Conservation (phyloP, 2,329 filamentous ascomycete genomes). For the Emmonsiellopsis sp. region DNA sequence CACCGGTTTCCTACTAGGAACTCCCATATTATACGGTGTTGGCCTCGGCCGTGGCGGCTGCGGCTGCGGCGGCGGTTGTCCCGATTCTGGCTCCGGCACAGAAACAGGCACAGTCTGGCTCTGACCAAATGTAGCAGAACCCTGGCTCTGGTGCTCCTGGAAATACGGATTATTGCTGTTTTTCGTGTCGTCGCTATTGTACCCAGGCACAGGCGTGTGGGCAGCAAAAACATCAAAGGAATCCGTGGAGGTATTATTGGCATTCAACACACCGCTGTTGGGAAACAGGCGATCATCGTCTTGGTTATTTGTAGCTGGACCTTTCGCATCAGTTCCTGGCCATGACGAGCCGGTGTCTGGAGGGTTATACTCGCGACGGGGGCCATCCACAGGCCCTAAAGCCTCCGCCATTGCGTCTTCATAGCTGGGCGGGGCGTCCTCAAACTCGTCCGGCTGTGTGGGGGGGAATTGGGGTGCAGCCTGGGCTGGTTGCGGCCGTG, state of each 20-base stretch:
- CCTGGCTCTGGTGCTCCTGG: slow-evolving; percentile 17
- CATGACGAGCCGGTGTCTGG: slow-evolving; percentile 22
- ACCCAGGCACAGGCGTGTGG: background rate
- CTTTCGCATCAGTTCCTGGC: slow-evolving; percentile 29
- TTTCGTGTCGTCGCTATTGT: background rate
- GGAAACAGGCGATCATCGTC: slow-evolving; percentile 20
- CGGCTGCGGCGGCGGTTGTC: slow-evolving; percentile 17
- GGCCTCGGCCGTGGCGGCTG: slow-evolving; percentile 24
- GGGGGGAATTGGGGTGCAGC: slow-evolving; percentile 15
- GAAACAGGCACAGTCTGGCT: too few relatives aligned
- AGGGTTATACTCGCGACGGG: slow-evolving; percentile 47
- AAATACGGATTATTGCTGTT: background rate
- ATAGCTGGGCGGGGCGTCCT: slow-evolving; percentile 88
- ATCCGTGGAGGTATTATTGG: slow-evolving; percentile 19
- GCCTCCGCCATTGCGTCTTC: slow-evolving; percentile 83
- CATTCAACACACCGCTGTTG: slow-evolving; percentile 11
- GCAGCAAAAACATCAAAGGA: slow-evolving; percentile 20
- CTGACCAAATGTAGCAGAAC: too few relatives aligned
- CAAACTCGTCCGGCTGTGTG: slow-evolving; percentile 23
- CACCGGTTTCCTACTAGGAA: slow-evolving; percentile 30
- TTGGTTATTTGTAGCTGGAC: slow-evolving; percentile 23
- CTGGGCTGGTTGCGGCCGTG: slow-evolving; percentile 23
- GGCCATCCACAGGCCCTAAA: slow-evolving; percentile 62
- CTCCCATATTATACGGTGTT: slow-evolving; percentile 22
- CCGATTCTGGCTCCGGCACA: slow-evolving; percentile 3